Base-by-base conservation (phyloP, 2,329 filamentous ascomycete species). In the Calonectria naviculata region DNA sequence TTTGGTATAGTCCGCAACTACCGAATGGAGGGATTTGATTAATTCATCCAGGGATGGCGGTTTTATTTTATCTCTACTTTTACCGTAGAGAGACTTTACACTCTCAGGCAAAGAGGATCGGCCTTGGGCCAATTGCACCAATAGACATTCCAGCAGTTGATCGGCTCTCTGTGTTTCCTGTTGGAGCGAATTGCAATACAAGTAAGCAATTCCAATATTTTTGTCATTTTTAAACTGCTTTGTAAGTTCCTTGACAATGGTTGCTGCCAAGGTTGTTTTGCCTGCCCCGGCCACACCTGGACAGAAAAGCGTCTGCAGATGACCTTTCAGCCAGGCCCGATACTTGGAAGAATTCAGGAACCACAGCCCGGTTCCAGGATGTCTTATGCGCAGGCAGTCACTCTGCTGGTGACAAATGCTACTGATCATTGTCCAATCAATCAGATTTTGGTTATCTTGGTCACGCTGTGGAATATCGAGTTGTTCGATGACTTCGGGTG, bases 241-340 rank as follows among this genome's bases (percentile, higher is more conserved):
- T 0, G 12, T 13, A 2, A 79, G 42, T 1, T 79, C 42, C 0
- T 77, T 69, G 2, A 76, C 34, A 0, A 78, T 68, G 1, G 77
- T 58, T 0, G 76, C 75, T 1, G 71, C 42, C 15, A 78, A 44
- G 1, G 77, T 68, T 0, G 74, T 77, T 49, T 89, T 89, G 1
- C 87, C 86, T 1, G 71, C 69, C 1, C 72, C 71, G 1, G 73
- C 71, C 2, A 74, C 72, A 0, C 84, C 84, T 4, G 76, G 80
- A 70, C 41, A 62, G n/a, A 62, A 62, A 1, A 62, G 29, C 1
- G 29, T 54, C 29, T 24, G 29, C 10, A 8, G 34, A 6, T 36
- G 12, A 19, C 29, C 49, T 21, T 54, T 34, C 8, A 12, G 29
- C 49, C 49, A 54, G 12, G 49, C 12, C 29, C 19, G 19, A 5